Base-by-base conservation (phyloP, 371 early-diverging fungal species). In the Capillidium rhysosporum region DNA sequence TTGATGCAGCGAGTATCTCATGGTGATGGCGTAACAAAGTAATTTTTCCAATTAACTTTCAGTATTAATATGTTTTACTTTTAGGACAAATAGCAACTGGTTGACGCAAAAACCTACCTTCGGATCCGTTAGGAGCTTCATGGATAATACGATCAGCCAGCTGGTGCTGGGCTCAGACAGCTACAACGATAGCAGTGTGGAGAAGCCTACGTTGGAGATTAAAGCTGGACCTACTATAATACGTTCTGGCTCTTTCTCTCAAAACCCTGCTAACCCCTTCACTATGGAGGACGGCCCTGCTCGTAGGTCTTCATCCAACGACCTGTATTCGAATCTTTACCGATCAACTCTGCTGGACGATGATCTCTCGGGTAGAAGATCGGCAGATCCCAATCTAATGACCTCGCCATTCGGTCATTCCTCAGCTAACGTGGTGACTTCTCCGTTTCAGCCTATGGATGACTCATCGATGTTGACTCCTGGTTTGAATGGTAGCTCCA, bases 21-120 rank as follows among this genome's bases (percentile, higher is more conserved):
- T 34, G 12, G 4, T 12, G 12, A 34, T 34, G 34, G 34, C 34
- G 34, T 34, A 4, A 34, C 34, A 4, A 34, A 34, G 34, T 34
- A 12, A 34, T 34, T 34, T 34, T 7, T 34, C 12, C 12, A 34
- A 7, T 12, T 34, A 34, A 34, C 4, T 34, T 34, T 34, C 34
- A 34, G 34, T 34, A 7, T 34, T 34, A 7, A 34, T 4, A 34
- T n/a, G n/a, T 18, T 34, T 34, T 7, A 34, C 12, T 26, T 56
- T 40, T 34, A 40, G 38, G 9, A 34, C 51, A 1, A 20, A 18
- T 47, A 14, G 16, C 30, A 49, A 20, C 29, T 54, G 60, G 52
- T 77, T 73, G 56, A 62, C 80, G 14, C 60, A 75, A 40, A 75
- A 77, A 61, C 74, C 74, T 20, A 69, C 75, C 18, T 61, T 77